These are phyloP conservation scores for Pichia sporocuriosa DNA, from an alignment of 805 yeast genomes.

Conservation along the genomic window DNA sequence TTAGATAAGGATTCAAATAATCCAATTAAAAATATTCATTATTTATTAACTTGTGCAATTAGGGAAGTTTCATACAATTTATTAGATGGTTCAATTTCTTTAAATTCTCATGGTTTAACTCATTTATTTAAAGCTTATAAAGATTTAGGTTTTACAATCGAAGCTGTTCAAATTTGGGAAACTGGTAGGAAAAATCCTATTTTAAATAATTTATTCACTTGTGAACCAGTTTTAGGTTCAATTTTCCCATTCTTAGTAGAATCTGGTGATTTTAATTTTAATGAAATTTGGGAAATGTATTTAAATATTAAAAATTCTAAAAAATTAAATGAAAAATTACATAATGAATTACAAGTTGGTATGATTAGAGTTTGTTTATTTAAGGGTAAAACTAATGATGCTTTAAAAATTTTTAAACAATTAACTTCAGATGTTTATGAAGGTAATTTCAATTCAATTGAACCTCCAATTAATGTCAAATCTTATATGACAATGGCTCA, in stretches of 20 bases:
- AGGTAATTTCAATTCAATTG: constrained; percentile 24
- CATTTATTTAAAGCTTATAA: constrained; percentile 52
- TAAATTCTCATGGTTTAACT: constrained; percentile 50
- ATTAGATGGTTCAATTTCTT: constrained; percentile 34
- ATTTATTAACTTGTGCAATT: constrained; percentile 41
- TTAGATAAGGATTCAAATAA: constrained; percentile 53
- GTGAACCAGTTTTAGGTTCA: constrained; percentile 61
- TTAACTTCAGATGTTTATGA: constrained; percentile 46
- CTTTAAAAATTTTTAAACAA: constrained; percentile 55
- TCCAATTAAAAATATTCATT: constrained; percentile 49
- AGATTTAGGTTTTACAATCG: constrained; percentile 53
- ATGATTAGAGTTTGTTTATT: constrained; percentile 68
- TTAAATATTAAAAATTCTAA: constrained; percentile 33
- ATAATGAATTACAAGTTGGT: constrained; percentile 52
- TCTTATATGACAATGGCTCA: constrained; percentile 67
- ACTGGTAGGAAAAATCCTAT: constrained; percentile 42
- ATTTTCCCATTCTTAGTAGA: constrained; percentile 61
- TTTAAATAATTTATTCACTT: constrained; percentile 42
- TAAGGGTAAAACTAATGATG: constrained; percentile 59
- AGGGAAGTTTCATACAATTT: constrained; percentile 48
- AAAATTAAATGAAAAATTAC: constrained; percentile 26
- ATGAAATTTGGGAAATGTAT: constrained; percentile 53
- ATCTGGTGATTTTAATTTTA: constrained; percentile 51
- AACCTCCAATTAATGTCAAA: constrained; percentile 34
- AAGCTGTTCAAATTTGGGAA: constrained; percentile 68